Conservation (phyloP, 225 moss, liverwort and hornwort species). For the Takakia lepidozioides region DNA sequence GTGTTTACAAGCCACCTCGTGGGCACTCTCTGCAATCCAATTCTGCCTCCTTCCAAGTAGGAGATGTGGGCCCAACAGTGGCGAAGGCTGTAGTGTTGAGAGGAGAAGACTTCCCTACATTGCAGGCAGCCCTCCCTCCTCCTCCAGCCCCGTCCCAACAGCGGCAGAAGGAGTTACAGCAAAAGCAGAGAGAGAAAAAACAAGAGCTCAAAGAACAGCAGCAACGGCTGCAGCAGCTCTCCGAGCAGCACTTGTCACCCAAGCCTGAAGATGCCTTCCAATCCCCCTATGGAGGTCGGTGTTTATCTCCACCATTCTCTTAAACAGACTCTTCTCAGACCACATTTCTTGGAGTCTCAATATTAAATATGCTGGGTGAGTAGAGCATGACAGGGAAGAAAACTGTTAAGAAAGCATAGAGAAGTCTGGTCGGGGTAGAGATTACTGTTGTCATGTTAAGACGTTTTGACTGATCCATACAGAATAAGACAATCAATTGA, state of each 20-base stretch:
- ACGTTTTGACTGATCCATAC: too few relatives aligned
- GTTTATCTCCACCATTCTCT: too few relatives aligned
- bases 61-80: slow-evolving; percentile 35
- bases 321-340: too few relatives aligned
- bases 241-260: slow-evolving; percentile 66
- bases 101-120: slow-evolving; percentile 96
- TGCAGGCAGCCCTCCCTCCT: slow-evolving; percentile 91
- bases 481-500: too few relatives aligned
- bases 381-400: too few relatives aligned
- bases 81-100: slow-evolving; percentile 94
- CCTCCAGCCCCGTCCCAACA: slow-evolving; percentile 53
- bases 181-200: slow-evolving; percentile 85
- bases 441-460: too few relatives aligned
- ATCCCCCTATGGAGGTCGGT: slow-evolving; percentile 64
- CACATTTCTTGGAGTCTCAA: too few relatives aligned
- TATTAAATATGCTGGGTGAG: too few relatives aligned
- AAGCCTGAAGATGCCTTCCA: slow-evolving; percentile 63
- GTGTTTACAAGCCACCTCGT: slow-evolving; percentile 96
- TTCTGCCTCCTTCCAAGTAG: slow-evolving; percentile 25
- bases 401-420: too few relatives aligned
- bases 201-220: slow-evolving; percentile 97
- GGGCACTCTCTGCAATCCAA: slow-evolving; percentile 60
- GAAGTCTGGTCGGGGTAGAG: too few relatives aligned
- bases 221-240: slow-evolving; percentile 72
- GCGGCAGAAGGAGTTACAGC: slow-evolving; percentile 81